Evolutionary conservation across 805 yeast genomes (phyloP).

Genomic region (Candida qinlingensis): DNA sequence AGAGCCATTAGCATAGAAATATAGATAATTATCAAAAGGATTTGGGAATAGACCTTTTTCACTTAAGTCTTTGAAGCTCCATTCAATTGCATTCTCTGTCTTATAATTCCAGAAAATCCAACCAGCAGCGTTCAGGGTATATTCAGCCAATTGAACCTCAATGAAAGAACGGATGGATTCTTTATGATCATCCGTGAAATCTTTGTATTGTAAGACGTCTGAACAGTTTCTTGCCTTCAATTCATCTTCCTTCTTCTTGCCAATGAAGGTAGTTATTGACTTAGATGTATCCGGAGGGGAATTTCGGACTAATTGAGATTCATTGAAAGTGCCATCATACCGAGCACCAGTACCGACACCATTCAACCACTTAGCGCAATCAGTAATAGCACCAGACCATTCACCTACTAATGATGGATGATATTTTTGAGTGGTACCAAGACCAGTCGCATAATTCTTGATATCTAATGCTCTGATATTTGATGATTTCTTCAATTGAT

Average conservation of each 20-base stretch:
- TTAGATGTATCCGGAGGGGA: conserved; percentile 4
- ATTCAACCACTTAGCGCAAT: conserved; percentile 84
- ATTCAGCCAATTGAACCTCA: conserved; percentile 57
- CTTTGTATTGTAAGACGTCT: conserved; percentile 29
- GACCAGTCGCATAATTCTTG: conserved; percentile 28
- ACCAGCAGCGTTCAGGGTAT: conserved; percentile 41
- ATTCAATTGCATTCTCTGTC: conserved; percentile 59
- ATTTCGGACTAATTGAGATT: conserved; percentile 14
- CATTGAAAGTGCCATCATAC: conserved; percentile 54
- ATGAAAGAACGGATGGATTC: conserved; percentile 45
- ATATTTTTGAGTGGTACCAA: conserved; percentile 28
- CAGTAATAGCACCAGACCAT: conserved; percentile 90
- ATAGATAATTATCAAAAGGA: conserved; percentile 53
- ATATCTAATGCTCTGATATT: conserved; percentile 28
- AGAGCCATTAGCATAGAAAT: conserved; percentile 26
- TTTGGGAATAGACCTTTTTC: conserved; percentile 52
- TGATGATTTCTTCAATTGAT: conserved; percentile 45
- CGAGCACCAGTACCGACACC: conserved; percentile 84
- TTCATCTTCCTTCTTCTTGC: background rate
- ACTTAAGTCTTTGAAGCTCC: conserved; percentile 56
- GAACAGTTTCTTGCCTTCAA: conserved; percentile 31
- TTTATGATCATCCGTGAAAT: conserved; percentile 40
- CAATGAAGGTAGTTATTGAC: background rate
- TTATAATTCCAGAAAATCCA: conserved; percentile 73
- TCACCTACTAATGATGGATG: conserved; percentile 63